These are phyloP conservation scores for Debaryomyces sp. DNA, from an alignment of 1,139 yeast species.

Conservation along the genomic window DNA sequence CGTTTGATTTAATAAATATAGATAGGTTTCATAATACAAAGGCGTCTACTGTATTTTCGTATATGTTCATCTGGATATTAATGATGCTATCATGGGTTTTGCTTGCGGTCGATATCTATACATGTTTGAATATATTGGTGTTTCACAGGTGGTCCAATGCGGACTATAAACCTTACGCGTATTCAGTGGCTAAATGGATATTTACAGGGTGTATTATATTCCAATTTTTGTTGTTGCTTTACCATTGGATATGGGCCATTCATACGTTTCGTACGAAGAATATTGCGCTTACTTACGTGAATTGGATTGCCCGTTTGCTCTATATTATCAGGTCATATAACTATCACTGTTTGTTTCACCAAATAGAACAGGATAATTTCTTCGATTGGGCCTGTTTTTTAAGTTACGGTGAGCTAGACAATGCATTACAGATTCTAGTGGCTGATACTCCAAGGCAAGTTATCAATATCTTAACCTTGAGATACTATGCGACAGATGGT, in stretches of 20 bases:
- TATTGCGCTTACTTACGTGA: slow-evolving; percentile 73
- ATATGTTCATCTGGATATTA: slow-evolving; percentile 52
- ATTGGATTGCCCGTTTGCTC: slow-evolving; percentile 59
- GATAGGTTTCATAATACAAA: slow-evolving; percentile 56
- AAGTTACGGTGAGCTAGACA: slow-evolving; percentile 66
- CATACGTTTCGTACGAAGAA: slow-evolving; percentile 60
- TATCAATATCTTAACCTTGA: slow-evolving; percentile 73
- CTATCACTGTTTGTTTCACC: slow-evolving; percentile 72
- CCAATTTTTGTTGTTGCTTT: slow-evolving; percentile 59
- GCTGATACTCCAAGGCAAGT: slow-evolving; percentile 93
- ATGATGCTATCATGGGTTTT: slow-evolving; percentile 59
- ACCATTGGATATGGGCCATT: slow-evolving; percentile 63
- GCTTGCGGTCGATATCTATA: slow-evolving; percentile 74
- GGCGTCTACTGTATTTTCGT: slow-evolving; percentile 56
- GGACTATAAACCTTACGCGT: slow-evolving; percentile 57
- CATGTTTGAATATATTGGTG: slow-evolving; percentile 75
- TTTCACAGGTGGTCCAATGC: slow-evolving; percentile 73
- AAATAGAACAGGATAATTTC: slow-evolving; percentile 65
- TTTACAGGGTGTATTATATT: slow-evolving; percentile 83
- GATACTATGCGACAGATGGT: slow-evolving; percentile 54
- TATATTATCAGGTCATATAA: slow-evolving; percentile 62
- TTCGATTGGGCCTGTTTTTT: slow-evolving; percentile 72
- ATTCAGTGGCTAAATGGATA: slow-evolving; percentile 71
- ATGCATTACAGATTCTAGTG: slow-evolving; percentile 62
- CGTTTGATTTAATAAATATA: slow-evolving; percentile 46